A percentile compares a stretch with the other conserved stretches of the same genome.
phyloP scores from a whole-genome alignment of 305 asterid genomes.

The Solanum hybrid region DNA sequence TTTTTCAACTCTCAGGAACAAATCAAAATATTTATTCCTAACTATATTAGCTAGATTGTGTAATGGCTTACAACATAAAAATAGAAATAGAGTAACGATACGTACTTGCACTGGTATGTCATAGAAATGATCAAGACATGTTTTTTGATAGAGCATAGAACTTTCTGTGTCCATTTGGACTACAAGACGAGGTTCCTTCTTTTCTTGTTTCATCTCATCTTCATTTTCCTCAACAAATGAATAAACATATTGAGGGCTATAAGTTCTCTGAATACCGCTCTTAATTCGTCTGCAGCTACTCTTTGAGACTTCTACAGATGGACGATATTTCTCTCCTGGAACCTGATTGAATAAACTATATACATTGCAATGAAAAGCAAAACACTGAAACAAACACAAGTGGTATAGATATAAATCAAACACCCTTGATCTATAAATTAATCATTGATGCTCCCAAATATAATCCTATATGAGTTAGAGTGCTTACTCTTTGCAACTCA shows the following conservation, averaged over 20 bases:
- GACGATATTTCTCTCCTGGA: constrained; percentile 49
- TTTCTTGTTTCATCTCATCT: constrained; percentile 23
- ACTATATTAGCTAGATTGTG: no score
- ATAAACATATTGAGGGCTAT: constrained; percentile 47
- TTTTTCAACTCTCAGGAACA: background rate
- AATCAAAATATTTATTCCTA: background rate
- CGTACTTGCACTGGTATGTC: constrained; percentile 61
- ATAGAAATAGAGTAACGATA: background rate
- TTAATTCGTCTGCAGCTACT: constrained; percentile 49
- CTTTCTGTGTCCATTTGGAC: constrained; percentile 84
- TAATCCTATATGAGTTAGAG: background rate
- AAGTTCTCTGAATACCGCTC: constrained; percentile 28
- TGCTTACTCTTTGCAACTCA: constrained; percentile 46
- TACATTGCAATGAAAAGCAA: background rate
- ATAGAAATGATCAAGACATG: constrained; percentile 51
- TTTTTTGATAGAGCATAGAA: constrained; percentile 52
- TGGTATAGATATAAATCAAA: background rate
- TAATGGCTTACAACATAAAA: no score
- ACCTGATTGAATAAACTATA: constrained; percentile 18
- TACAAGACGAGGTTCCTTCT: constrained; percentile 47
- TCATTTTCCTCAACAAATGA: constrained; percentile 48
- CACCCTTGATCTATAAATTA: background rate
- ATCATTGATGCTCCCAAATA: background rate
- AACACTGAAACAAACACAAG: background rate
- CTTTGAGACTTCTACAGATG: constrained; percentile 51